These are phyloP conservation scores for Trichoderma asperelloides DNA, from an alignment of 495 filamentous ascomycete species.

Conservation along the genomic window DNA sequence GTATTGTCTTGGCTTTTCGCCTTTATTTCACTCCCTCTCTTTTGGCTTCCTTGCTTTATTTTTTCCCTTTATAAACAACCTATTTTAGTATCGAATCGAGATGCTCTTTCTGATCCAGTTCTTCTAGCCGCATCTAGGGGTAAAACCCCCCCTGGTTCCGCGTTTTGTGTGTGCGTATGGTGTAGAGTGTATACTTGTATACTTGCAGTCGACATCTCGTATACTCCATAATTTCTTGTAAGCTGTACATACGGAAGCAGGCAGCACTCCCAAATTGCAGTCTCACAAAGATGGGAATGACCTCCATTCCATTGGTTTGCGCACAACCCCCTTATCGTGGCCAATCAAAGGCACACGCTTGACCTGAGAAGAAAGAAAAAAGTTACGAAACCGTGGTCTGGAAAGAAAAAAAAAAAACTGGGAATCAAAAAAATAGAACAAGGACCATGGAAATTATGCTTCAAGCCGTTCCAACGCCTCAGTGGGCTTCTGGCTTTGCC, in stretches of 20 bases:
- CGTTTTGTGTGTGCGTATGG: too few species aligned
- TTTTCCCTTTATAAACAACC: neutral
- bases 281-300: neutral
- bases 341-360: neutral
- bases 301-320: neutral
- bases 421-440: neutral
- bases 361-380: neutral
- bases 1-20: neutral
- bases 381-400: neutral
- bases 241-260: neutral
- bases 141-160: too few species aligned
- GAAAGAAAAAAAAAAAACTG: neutral
- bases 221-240: neutral
- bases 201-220: too few species aligned
- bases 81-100: too few species aligned
- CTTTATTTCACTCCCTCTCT: neutral
- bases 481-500: neutral
- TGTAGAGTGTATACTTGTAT: too few species aligned
- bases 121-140: too few species aligned
- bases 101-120: too few species aligned
- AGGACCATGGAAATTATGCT: neutral
- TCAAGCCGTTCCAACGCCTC: constrained; percentile 1
- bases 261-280: neutral
- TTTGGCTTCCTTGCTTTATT: neutral
- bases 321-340: neutral